These are phyloP conservation scores for Podospora australis DNA, from an alignment of 495 filamentous ascomycete species.

Conservation along the genomic window DNA sequence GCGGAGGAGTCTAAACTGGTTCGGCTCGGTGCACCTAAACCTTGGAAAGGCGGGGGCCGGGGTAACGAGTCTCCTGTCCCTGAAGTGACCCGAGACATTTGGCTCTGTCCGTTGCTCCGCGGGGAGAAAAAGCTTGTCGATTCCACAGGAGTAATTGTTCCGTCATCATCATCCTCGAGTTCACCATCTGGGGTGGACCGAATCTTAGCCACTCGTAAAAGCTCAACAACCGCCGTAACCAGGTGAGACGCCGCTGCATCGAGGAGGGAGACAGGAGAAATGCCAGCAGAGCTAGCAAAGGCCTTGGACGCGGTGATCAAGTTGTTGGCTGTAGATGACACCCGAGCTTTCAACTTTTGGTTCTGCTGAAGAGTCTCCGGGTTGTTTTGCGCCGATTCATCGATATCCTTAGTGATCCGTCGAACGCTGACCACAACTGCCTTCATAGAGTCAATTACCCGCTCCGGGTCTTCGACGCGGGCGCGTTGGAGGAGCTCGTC, in stretches of 20 bases:
- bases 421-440: slow-evolving; percentile 71
- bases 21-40: slow-evolving; percentile 32
- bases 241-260: slow-evolving; percentile 96
- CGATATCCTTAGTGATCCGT: slow-evolving; percentile 71
- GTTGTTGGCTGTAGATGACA: slow-evolving; percentile 91
- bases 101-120: slow-evolving; percentile 31
- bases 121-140: slow-evolving; percentile 49
- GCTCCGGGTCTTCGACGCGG: slow-evolving; percentile 61
- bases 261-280: slow-evolving; percentile 90
- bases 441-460: slow-evolving; percentile 75
- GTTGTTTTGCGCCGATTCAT: slow-evolving; percentile 46
- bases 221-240: slow-evolving; percentile 74
- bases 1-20: slow-evolving; percentile 47
- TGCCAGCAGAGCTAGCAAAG: slow-evolving; percentile 68
- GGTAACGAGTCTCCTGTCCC: slow-evolving; percentile 33
- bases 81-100: slow-evolving; percentile 24
- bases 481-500: slow-evolving; percentile 83
- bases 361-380: slow-evolving; percentile 45
- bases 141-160: slow-evolving; percentile 46
- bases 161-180: slow-evolving; percentile 68
- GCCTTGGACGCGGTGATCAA: slow-evolving; percentile 91
- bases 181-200: slow-evolving; percentile 66
- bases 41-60: slow-evolving; percentile 44
- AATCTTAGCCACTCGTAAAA: slow-evolving; percentile 78
- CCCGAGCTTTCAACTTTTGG: slow-evolving; percentile 64